Conservation (phyloP, 1,139 yeast species). For the Saccharomyces uvarum region DNA sequence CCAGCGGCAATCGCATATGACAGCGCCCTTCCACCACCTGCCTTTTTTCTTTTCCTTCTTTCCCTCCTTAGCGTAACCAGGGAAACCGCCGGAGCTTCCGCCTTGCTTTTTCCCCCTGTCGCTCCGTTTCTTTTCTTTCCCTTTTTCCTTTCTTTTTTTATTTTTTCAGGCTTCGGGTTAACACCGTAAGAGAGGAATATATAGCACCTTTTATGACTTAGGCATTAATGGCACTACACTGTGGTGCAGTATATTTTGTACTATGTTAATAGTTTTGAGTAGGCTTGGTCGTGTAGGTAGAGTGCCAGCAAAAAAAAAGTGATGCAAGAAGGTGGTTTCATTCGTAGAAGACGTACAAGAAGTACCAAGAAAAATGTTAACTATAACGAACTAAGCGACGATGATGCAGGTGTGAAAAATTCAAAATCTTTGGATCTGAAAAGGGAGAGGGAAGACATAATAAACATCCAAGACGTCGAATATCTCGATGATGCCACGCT, state of each 20-base stretch:
- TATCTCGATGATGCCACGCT: conserved; percentile 1
- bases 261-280: neutral
- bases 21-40: neutral
- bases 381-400: conserved; percentile 18
- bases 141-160: neutral
- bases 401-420: conserved; percentile 3
- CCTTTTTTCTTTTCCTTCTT: neutral
- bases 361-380: conserved; percentile 15
- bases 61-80: neutral
- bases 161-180: neutral
- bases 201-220: neutral
- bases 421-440: conserved; percentile 1
- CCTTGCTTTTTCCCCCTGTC: neutral
- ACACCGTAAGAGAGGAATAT: neutral
- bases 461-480: conserved; percentile 15
- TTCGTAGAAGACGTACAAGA: conserved; percentile 21
- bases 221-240: neutral
- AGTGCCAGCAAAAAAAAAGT: neutral
- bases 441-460: conserved; percentile 23
- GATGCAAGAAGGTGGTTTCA: conserved; percentile 28
- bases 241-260: neutral
- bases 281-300: neutral
- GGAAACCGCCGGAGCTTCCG: neutral
- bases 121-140: neutral
- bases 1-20: too few species aligned